These are phyloP conservation scores for Acer yangbiense DNA, from an alignment of 345 rosid genomes.

Conservation along the genomic window DNA sequence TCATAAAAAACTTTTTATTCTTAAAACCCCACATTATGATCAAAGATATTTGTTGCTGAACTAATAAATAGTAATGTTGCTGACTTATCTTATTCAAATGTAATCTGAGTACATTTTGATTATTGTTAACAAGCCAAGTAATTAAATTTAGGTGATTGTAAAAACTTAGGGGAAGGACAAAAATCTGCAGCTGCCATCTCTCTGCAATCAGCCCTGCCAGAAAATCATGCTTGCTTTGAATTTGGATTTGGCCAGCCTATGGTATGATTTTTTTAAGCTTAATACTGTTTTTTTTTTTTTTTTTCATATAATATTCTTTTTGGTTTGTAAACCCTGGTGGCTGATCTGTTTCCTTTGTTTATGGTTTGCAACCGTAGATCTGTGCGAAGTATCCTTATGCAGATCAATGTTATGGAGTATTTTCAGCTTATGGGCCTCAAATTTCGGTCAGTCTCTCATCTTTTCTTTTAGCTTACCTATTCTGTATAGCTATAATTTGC, in stretches of 20 bases:
- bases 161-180: conserved; percentile 47
- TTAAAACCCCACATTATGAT: not conserved
- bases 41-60: not conserved
- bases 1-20: not conserved
- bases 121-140: conserved; percentile 16
- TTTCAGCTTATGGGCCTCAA: conserved; percentile 73
- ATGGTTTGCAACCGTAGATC: conserved; percentile 39
- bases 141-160: conserved; percentile 53
- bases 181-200: conserved; percentile 54
- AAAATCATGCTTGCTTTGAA: conserved; percentile 49
- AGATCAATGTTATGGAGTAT: conserved; percentile 76
- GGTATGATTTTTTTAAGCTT: conserved; percentile 40
- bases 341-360: conserved; percentile 18
- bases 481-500: not conserved
- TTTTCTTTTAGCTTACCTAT: not conserved
- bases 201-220: conserved; percentile 53
- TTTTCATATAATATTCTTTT: not conserved
- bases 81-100: not conserved
- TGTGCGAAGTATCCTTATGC: conserved; percentile 59
- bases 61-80: not conserved
- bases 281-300: too few species aligned
- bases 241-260: conserved; percentile 68
- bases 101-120: not conserved
- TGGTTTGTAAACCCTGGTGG: conserved; percentile 14
- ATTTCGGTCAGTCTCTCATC: conserved; percentile 44